Evolutionary conservation across 1,284 basidiomycete genomes (phyloP).

Genomic region (Austropuccinia psidii): DNA sequence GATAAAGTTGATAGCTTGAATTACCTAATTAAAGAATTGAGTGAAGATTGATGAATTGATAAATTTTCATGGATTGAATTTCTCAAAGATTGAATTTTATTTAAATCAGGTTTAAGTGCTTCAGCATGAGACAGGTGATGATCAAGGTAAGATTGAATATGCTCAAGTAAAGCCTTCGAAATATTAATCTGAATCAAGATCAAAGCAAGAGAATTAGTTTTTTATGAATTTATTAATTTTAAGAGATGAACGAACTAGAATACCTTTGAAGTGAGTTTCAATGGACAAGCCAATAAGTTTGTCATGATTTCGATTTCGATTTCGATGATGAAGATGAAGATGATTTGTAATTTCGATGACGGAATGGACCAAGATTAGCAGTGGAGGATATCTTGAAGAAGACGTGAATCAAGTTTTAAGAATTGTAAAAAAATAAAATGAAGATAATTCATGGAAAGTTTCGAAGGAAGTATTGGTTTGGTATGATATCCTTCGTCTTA

Average conservation of each 20-base stretch:
- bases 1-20: neutral
- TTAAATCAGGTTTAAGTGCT: conserved; percentile 11
- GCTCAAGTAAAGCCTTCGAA: neutral
- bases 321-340: no score
- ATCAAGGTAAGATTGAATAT: conserved; percentile 25
- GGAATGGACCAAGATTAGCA: no score
- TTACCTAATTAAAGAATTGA: conserved; percentile 11
- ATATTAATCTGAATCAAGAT: neutral
- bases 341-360: no score
- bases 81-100: neutral
- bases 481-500: no score
- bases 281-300: conserved; percentile 15
- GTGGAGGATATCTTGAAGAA: no score
- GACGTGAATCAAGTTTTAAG: no score
- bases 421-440: no score
- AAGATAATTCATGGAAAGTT: no score
- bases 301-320: neutral
- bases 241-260: neutral
- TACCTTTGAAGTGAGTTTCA: conserved; percentile 11
- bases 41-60: conserved; percentile 3
- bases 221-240: neutral
- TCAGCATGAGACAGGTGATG: conserved; percentile 17
- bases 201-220: neutral
- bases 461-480: no score
- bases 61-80: conserved; percentile 5